Base-by-base conservation (phyloP, 2,329 filamentous ascomycete genomes). In the Ophiostoma montium region DNA sequence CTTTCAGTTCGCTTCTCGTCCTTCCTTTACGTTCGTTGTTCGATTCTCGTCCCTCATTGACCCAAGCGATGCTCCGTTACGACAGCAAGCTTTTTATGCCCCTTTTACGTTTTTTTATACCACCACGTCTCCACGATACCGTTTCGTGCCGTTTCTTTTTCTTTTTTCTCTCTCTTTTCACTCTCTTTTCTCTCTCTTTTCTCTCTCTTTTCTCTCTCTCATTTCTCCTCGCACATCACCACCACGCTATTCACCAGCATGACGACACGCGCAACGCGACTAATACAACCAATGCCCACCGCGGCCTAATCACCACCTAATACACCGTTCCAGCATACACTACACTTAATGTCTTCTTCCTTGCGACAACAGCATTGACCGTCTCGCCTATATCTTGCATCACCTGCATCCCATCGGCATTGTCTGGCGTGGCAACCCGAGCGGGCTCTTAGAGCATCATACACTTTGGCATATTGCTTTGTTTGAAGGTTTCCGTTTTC, bases 1-100 rank as follows among this genome's bases (percentile, higher is more conserved):
- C 23, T 30, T 49, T 49, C n/a, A 36, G 33, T 47, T 36, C 39
- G 21, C 31, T 47, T 49, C 49, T 49, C 27, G 5, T 35, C 35
- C 33, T 35, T 33, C 18, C 18, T 35, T 27, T 19, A 15, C 35
- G 18, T 38, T 32, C 8, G 15, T 33, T 35, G 10, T 33, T 43
- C 19, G 6, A 11, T 38, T 38, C 10, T 45, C 21, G 16, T 18
- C 19, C 30, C 23, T 42, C 39, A 36, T 18, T 45, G 16, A 15
- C 16, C 33, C 23, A 32, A 5, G 38, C 38, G 38, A 15, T 30
- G 39, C 39, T 30, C n/a, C n/a, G n/a, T n/a, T n/a, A n/a, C n/a
- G n/a, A n/a, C 5, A 42, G 39, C 39, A 42, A 16, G 5, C 21
- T 47, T 47, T 32, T 41, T 8, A 11, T 23, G 35, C 16, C 42